Evolutionary conservation across 2,329 filamentous ascomycete genomes (phyloP).

Genomic region (Colletotrichum musicola): DNA sequence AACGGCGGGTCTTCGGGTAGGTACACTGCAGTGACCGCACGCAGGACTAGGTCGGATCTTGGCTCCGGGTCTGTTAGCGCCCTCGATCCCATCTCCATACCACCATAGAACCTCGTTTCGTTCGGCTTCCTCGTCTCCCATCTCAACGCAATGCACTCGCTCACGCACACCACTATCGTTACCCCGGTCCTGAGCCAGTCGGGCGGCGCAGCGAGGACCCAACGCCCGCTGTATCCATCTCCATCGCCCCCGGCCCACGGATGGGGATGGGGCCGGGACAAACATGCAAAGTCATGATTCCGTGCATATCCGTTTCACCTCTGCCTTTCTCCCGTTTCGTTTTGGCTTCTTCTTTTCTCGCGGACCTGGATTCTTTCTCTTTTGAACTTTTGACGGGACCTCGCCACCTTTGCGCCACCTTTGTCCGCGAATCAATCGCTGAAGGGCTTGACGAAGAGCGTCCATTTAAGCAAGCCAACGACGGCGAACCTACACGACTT

Average conservation of each 20-base stretch:
- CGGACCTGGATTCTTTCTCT: too few species aligned
- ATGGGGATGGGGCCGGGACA: not conserved
- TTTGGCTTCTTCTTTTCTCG: not conserved
- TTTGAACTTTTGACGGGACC: not conserved
- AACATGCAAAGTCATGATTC: constrained; percentile 1
- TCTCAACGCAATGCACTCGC: too few species aligned
- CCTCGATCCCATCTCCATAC: not conserved
- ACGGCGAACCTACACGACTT: not conserved
- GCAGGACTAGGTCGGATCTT: constrained; percentile 9
- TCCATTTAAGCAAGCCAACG: not conserved
- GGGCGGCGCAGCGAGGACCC: not conserved
- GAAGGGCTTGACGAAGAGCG: not conserved
- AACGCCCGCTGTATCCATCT: not conserved
- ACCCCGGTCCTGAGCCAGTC: not conserved
- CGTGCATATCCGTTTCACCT: constrained; percentile 20
- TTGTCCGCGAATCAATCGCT: not conserved
- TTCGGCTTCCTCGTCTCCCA: constrained; percentile 20
- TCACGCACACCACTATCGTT: too few species aligned
- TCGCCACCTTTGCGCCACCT: not conserved
- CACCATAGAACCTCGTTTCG: constrained; percentile 6
- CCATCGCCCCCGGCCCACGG: not conserved
- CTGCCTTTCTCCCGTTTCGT: constrained; percentile 3
- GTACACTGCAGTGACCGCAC: too few species aligned
- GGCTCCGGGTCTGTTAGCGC: constrained; percentile 25
- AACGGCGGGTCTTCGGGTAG: constrained; percentile 30